phyloP scores from a whole-genome alignment of 495 filamentous ascomycete species.

The Penicillium coprophilum region DNA sequence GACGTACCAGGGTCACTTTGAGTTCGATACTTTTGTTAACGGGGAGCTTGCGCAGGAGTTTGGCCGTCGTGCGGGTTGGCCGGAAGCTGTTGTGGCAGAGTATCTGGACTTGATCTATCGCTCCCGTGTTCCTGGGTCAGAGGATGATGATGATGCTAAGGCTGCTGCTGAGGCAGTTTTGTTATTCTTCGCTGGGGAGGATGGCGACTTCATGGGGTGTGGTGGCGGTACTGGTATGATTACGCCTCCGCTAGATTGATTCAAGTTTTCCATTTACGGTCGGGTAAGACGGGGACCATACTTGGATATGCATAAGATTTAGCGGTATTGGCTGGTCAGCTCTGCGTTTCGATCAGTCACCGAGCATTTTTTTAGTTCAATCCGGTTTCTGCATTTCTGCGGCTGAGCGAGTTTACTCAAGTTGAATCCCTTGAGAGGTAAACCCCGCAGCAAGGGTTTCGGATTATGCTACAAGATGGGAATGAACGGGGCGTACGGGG shows the following conservation, averaged over 20 bases:
- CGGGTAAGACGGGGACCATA: not conserved
- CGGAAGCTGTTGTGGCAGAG: slow-evolving; percentile 11
- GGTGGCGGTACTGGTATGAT: slow-evolving; percentile 21
- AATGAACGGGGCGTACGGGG: not conserved
- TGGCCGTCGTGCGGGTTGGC: slow-evolving; percentile 32
- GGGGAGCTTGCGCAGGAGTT: slow-evolving; percentile 36
- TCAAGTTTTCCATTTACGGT: not conserved
- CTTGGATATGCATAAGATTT: not conserved
- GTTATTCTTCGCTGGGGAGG: slow-evolving; percentile 33
- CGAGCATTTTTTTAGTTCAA: not conserved
- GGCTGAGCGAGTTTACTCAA: not conserved
- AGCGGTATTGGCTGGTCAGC: not conserved
- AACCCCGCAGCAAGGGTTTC: not conserved
- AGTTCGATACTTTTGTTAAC: slow-evolving; percentile 44
- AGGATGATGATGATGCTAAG: slow-evolving; percentile 39
- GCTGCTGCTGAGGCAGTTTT: slow-evolving; percentile 41
- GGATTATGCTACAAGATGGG: not conserved
- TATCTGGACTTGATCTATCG: slow-evolving; percentile 30
- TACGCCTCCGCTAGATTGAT: slow-evolving; percentile 23
- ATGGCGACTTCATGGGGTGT: slow-evolving; percentile 1
- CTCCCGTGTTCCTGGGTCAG: slow-evolving; percentile 17
- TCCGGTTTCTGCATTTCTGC: not conserved
- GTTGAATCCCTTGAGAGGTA: not conserved
- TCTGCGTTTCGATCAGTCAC: not conserved
- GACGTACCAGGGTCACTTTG: slow-evolving; percentile 46